Evolutionary conservation across 2,329 filamentous ascomycete genomes (phyloP).

Genomic region (Shiraia bambusicola): DNA sequence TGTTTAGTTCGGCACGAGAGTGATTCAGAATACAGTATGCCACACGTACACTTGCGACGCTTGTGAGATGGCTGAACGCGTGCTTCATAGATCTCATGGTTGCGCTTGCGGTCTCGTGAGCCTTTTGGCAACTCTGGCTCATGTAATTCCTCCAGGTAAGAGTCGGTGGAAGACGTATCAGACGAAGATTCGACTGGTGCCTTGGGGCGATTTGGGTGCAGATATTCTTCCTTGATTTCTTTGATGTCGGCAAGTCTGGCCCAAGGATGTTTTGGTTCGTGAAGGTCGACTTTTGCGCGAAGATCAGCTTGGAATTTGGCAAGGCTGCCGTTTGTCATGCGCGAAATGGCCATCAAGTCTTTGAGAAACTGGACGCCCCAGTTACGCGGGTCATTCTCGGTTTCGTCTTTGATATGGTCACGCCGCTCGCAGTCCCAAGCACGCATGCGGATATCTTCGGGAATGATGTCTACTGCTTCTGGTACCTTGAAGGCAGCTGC

Average conservation of each 20-base stretch:
- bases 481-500: conserved; percentile 27
- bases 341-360: conserved; percentile 34
- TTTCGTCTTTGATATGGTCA: conserved; percentile 36
- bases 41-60: conserved; percentile 26
- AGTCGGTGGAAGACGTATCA: conserved; percentile 27
- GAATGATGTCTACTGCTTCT: conserved; percentile 31
- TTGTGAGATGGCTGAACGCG: conserved; percentile 24
- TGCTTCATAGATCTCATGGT: conserved; percentile 33
- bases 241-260: conserved; percentile 33
- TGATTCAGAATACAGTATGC: not conserved
- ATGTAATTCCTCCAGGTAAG: conserved; percentile 33
- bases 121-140: conserved; percentile 26
- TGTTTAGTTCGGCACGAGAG: not conserved
- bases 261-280: conserved; percentile 37
- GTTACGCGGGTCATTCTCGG: conserved; percentile 39
- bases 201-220: conserved; percentile 21
- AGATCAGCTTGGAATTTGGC: conserved; percentile 29
- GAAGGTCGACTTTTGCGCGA: conserved; percentile 24
- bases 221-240: conserved; percentile 32
- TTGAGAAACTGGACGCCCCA: conserved; percentile 43
- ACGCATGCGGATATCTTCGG: conserved; percentile 42
- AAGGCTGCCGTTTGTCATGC: conserved; percentile 29
- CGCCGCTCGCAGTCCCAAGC: conserved; percentile 39
- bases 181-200: conserved; percentile 12
- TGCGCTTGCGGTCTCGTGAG: conserved; percentile 18